Percentiles rank a stretch among this genome's conserved stretches.
Conservation (phyloP, 352 stramenopile genomes). For the Globisporangium okanoganense region DNA sequence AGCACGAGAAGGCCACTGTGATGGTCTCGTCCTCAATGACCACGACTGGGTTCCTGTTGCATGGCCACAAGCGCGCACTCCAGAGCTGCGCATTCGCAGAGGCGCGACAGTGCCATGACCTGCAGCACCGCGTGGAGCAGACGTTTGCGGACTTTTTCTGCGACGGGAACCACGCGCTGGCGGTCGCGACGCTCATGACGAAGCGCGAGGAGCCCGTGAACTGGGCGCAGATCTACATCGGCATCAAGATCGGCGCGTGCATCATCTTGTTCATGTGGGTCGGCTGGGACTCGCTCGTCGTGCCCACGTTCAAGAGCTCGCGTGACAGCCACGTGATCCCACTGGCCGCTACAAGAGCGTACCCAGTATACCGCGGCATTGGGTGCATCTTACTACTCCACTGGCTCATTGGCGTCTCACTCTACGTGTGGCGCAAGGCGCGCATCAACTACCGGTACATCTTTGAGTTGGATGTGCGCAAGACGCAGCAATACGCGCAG, state of each 20-base stretch:
- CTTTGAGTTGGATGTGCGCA: slow-evolving; percentile 91
- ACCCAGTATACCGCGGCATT: slow-evolving; percentile 94
- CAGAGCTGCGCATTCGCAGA: slow-evolving; percentile 59
- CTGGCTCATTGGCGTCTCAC: slow-evolving; percentile 92
- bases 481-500: slow-evolving; percentile 78
- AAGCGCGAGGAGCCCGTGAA: slow-evolving; percentile 75
- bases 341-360: slow-evolving; percentile 74
- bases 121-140: slow-evolving; percentile 52
- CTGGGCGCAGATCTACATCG: slow-evolving; percentile 80
- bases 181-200: slow-evolving; percentile 73
- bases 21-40: slow-evolving; percentile 39
- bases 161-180: slow-evolving; percentile 63
- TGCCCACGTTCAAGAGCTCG: slow-evolving; percentile 64
- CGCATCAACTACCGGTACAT: slow-evolving; percentile 95
- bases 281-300: slow-evolving; percentile 92
- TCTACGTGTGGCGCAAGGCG: slow-evolving; percentile 89
- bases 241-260: slow-evolving; percentile 78
- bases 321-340: slow-evolving; percentile 74
- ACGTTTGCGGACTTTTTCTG: slow-evolving; percentile 79
- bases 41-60: slow-evolving; percentile 15
- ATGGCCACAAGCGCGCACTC: slow-evolving; percentile 45
- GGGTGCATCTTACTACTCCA: slow-evolving; percentile 94
- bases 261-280: slow-evolving; percentile 90
- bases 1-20: slow-evolving; percentile 88
- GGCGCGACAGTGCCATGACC: slow-evolving; percentile 37